These are phyloP conservation scores for Sanguinoderma infundibulare DNA, from an alignment of 1,284 basidiomycete species.

Conservation along the genomic window DNA sequence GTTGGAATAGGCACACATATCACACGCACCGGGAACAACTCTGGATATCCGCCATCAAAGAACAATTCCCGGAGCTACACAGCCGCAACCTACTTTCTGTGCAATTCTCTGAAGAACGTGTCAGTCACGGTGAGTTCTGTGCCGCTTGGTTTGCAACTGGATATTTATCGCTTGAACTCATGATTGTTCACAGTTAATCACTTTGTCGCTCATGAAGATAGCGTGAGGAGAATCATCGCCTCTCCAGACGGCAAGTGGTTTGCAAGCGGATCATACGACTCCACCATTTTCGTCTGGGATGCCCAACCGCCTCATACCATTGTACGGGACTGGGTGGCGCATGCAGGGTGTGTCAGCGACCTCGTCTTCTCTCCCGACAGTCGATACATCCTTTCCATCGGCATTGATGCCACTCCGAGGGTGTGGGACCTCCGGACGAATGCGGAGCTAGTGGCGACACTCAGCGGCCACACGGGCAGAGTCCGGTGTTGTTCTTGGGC, in stretches of 20 bases:
- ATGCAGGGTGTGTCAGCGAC: not conserved
- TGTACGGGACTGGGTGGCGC: not conserved
- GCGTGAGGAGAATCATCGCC: not conserved
- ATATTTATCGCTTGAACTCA: not conserved
- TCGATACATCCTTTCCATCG: not conserved
- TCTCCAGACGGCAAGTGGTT: not conserved
- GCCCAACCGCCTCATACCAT: not conserved
- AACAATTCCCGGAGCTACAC: not conserved
- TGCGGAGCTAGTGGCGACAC: not conserved
- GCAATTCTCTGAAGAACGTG: not conserved
- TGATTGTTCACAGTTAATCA: too few species aligned
- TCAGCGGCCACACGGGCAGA: not conserved
- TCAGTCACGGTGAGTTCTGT: too few species aligned
- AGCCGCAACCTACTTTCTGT: not conserved
- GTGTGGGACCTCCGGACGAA: not conserved
- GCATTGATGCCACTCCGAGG: slow-evolving; percentile 1
- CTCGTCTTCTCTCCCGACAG: not conserved
- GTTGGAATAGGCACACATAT: not conserved
- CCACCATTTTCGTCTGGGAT: not conserved
- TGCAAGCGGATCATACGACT: not conserved
- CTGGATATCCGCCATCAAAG: not conserved
- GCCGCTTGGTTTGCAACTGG: too few species aligned
- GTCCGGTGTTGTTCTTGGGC: not conserved
- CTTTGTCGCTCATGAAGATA: not conserved
- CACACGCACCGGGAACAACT: not conserved